Conservation (phyloP, 495 filamentous ascomycete genomes). For the Podospora comata region DNA sequence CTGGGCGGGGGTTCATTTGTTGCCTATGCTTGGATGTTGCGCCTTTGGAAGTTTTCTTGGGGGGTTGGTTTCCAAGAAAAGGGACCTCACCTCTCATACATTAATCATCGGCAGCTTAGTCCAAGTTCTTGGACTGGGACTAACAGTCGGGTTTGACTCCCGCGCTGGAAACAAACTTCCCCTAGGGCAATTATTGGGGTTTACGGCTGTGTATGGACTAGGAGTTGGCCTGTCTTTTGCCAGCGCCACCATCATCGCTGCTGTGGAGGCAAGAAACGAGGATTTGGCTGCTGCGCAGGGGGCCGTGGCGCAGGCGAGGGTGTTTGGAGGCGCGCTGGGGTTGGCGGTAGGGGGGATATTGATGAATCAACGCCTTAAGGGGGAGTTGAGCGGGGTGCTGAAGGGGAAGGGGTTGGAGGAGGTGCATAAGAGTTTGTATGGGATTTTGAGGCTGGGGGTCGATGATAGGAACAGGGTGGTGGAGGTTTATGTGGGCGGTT, state of each 20-base stretch:
- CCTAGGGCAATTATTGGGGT: constrained; percentile 45
- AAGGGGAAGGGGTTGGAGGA: background rate
- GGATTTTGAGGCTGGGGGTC: background rate
- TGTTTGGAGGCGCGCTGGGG: constrained; percentile 57
- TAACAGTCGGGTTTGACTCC: constrained; percentile 38
- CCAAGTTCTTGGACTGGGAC: constrained; percentile 50
- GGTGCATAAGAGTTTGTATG: background rate
- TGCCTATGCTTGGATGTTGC: constrained; percentile 52
- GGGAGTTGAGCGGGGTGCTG: background rate
- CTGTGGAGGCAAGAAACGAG: constrained; percentile 43
- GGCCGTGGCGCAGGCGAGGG: constrained; percentile 52
- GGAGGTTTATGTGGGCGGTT: background rate
- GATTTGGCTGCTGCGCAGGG: constrained; percentile 56
- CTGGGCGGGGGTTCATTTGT: constrained; percentile 55
- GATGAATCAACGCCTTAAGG: background rate
- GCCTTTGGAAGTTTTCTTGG: constrained; percentile 52
- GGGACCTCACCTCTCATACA: constrained; percentile 49
- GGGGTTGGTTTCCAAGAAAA: constrained; percentile 44
- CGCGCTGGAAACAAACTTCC: constrained; percentile 19
- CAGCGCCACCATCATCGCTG: constrained; percentile 49
- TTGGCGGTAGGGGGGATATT: constrained; percentile 31
- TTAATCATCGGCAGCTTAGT: constrained; percentile 48
- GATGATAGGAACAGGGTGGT: background rate
- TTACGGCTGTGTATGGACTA: constrained; percentile 53
- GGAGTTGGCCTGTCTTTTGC: constrained; percentile 52